These are phyloP conservation scores for Cordyceps farinosa DNA, from an alignment of 2,329 filamentous ascomycete genomes.

Conservation along the genomic window DNA sequence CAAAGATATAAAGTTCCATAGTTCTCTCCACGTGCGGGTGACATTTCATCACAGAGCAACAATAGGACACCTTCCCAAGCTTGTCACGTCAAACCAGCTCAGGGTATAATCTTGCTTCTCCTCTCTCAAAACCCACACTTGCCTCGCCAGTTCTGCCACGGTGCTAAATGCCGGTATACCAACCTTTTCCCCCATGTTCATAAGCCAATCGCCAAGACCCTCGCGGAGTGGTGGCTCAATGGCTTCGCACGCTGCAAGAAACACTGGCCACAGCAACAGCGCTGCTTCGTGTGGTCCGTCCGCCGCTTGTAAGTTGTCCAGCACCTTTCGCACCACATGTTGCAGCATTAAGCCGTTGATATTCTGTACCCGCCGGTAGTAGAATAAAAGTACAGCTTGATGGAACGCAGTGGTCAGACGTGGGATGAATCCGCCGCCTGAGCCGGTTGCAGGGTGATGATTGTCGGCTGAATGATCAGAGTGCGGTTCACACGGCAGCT, in stretches of 20 bases:
- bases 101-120: slow-evolving; percentile 5
- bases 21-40: too few species aligned
- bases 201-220: not conserved
- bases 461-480: too few species aligned
- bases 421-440: not conserved
- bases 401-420: not conserved
- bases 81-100: slow-evolving; percentile 8
- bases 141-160: not conserved
- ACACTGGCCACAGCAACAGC: not conserved
- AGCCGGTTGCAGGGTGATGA: not conserved
- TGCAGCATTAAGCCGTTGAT: slow-evolving; percentile 14
- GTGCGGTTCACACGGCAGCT: not conserved
- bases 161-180: not conserved
- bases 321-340: slow-evolving; percentile 1
- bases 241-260: not conserved
- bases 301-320: not conserved
- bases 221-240: not conserved
- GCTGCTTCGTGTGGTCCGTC: not conserved
- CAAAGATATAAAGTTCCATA: not conserved
- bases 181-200: not conserved
- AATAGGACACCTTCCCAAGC: not conserved
- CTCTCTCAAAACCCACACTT: slow-evolving; percentile 3
- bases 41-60: not conserved
- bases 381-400: slow-evolving; percentile 9
- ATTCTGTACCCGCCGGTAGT: slow-evolving; percentile 11